phyloP scores from a whole-genome alignment of 2,329 filamentous ascomycete genomes.

The Epichloe scottii region DNA sequence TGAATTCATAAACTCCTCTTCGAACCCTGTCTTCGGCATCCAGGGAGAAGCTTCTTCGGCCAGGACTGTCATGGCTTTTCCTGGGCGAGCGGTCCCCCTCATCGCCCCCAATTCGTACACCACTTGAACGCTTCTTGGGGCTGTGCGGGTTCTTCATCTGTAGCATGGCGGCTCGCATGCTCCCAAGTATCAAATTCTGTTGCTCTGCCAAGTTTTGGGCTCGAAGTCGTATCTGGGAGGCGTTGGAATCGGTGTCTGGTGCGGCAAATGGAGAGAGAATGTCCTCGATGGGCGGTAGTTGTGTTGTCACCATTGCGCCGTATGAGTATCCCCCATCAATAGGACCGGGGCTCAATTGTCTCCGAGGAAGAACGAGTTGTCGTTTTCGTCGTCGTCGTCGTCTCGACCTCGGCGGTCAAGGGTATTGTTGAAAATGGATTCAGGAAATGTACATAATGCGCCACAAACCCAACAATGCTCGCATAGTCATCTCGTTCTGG shows the following conservation, averaged over 20 bases:
- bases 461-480: constrained; percentile 68
- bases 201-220: constrained; percentile 56
- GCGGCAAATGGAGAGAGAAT: constrained; percentile 48
- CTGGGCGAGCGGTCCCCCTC: constrained; percentile 27
- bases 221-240: constrained; percentile 56
- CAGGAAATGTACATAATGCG: constrained; percentile 57
- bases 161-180: constrained; percentile 20
- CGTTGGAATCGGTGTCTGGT: constrained; percentile 40
- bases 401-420: background rate
- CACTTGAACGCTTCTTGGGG: constrained; percentile 16
- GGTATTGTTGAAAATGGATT: constrained; percentile 21
- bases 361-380: background rate
- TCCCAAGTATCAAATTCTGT: constrained; percentile 37
- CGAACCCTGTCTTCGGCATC: constrained; percentile 36
- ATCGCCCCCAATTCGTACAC: constrained; percentile 37
- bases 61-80: constrained; percentile 25
- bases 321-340: constrained; percentile 81
- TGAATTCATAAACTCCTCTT: constrained; percentile 34
- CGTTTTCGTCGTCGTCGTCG: background rate
- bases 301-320: constrained; percentile 68
- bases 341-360: constrained; percentile 22
- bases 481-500: constrained; percentile 74
- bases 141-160: constrained; percentile 14
- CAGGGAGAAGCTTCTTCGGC: constrained; percentile 23
- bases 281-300: constrained; percentile 49